A percentile compares a stretch with the other conserved stretches of the same genome.
These are phyloP conservation scores for Ascochyta lentis DNA, from an alignment of 2,329 filamentous ascomycete genomes.

Conservation along the genomic window DNA sequence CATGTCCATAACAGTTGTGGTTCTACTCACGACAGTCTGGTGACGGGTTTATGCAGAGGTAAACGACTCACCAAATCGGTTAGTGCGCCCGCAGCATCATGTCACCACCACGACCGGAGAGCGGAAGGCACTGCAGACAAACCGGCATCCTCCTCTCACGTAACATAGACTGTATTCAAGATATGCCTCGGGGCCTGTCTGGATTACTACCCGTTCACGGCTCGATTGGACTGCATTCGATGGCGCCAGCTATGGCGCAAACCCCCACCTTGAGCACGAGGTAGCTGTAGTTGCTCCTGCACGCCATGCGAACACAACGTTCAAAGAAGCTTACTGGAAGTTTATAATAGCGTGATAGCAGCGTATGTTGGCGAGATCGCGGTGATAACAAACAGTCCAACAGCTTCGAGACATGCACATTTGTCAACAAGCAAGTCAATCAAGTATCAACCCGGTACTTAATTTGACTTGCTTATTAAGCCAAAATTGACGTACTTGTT, in stretches of 20 bases:
- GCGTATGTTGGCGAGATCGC: not conserved
- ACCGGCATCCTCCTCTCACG: not conserved
- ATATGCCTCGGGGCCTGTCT: not conserved
- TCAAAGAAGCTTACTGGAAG: too few relatives aligned
- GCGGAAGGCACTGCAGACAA: not conserved
- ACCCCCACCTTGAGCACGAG: conserved; percentile 1
- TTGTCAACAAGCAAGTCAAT: too few relatives aligned
- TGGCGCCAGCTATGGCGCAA: conserved; percentile 1
- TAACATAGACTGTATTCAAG: not conserved
- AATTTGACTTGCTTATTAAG: too few relatives aligned
- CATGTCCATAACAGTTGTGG: conserved; percentile 1
- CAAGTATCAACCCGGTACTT: too few relatives aligned
- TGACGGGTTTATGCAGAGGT: not conserved
- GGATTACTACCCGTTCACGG: not conserved
- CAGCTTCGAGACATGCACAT: not conserved
- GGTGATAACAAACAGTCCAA: not conserved
- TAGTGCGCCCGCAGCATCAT: too few relatives aligned
- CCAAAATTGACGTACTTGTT: too few relatives aligned
- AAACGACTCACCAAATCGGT: too few relatives aligned
- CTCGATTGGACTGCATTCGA: not conserved
- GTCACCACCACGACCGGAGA: not conserved
- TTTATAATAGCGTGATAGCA: not conserved
- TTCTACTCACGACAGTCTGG: not conserved
- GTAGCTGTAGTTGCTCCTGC: not conserved
- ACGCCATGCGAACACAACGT: not conserved